phyloP scores from a whole-genome alignment of 495 filamentous ascomycete species.

The Apodospora peruviana region DNA sequence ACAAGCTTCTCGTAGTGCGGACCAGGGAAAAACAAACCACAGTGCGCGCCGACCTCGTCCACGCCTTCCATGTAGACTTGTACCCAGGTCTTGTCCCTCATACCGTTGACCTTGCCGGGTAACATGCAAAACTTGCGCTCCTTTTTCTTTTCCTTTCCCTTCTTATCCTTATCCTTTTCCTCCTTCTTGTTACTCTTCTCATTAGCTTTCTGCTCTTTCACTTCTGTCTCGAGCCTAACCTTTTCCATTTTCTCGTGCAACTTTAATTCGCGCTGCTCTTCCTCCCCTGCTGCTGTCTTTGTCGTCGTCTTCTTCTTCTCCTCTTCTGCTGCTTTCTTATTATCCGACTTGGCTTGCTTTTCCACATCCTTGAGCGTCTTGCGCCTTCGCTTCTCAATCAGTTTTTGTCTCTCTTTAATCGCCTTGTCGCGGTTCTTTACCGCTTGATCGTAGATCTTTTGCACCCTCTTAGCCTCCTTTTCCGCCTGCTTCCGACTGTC shows the following conservation, averaged over 20 bases:
- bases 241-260: conserved; percentile 10
- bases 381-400: conserved; percentile 33
- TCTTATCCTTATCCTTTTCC: conserved; percentile 14
- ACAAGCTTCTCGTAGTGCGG: conserved; percentile 71
- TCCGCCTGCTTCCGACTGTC: conserved; percentile 59
- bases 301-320: conserved; percentile 33
- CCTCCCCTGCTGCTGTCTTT: conserved; percentile 16
- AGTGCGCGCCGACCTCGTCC: conserved; percentile 82
- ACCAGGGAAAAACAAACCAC: conserved; percentile 68
- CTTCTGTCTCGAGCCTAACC: background rate
- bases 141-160: conserved; percentile 43
- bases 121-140: conserved; percentile 75
- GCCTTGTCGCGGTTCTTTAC: conserved; percentile 59
- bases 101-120: conserved; percentile 44
- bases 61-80: conserved; percentile 73
- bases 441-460: conserved; percentile 55
- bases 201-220: background rate
- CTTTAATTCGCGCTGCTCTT: conserved; percentile 33
- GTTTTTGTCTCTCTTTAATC: conserved; percentile 53
- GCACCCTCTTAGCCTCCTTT: conserved; percentile 50
- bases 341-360: conserved; percentile 13
- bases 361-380: conserved; percentile 22
- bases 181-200: conserved; percentile 7
- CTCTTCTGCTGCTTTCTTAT: conserved; percentile 16
- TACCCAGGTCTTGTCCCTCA: conserved; percentile 64